phyloP scores from a whole-genome alignment of 768 basidiomycete genomes.

The Leccinum aurantiacum region DNA sequence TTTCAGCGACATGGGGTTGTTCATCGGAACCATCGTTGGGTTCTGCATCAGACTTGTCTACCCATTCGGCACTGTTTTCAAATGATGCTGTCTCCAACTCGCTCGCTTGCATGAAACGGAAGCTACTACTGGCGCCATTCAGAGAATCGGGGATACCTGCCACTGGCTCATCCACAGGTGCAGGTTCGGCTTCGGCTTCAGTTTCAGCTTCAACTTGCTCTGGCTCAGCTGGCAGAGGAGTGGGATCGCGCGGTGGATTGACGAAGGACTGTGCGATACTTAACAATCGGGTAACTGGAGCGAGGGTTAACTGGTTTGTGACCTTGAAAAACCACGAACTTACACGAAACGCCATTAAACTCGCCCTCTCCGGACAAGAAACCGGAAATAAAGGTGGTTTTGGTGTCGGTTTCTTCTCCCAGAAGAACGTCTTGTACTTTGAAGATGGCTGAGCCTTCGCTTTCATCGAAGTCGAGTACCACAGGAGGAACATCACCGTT shows the following conservation, averaged over 20 bases:
- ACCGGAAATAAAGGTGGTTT: slow-evolving; percentile 51
- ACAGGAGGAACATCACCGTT: slow-evolving; percentile 45
- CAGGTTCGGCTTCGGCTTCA: slow-evolving; percentile 29
- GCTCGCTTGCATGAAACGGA: slow-evolving; percentile 82
- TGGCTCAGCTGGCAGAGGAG: slow-evolving; percentile 35
- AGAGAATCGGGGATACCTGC: slow-evolving; percentile 41
- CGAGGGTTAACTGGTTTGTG: slow-evolving; percentile 8
- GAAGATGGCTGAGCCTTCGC: slow-evolving; percentile 56
- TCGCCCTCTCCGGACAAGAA: slow-evolving; percentile 60
- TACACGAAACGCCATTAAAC: slow-evolving; percentile 64
- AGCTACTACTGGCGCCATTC: slow-evolving; percentile 54
- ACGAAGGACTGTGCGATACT: slow-evolving; percentile 57
- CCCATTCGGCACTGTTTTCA: slow-evolving; percentile 57
- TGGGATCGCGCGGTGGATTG: slow-evolving; percentile 42
- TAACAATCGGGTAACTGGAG: slow-evolving; percentile 57
- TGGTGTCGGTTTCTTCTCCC: slow-evolving; percentile 51
- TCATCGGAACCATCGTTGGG: slow-evolving; percentile 17
- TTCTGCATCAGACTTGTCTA: slow-evolving; percentile 46
- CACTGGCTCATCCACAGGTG: slow-evolving; percentile 31
- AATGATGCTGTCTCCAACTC: slow-evolving; percentile 61
- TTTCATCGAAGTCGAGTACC: slow-evolving; percentile 43
- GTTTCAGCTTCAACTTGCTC: slow-evolving; percentile 33
- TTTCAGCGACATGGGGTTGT: slow-evolving; percentile 13
- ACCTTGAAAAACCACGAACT: slow-evolving; percentile 20
- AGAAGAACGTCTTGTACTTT: slow-evolving; percentile 54